Percentiles rank a stretch among this genome's conserved stretches.
These are phyloP conservation scores for Phaffomyces thermotolerans DNA, from an alignment of 805 yeast species.

Conservation along the genomic window DNA sequence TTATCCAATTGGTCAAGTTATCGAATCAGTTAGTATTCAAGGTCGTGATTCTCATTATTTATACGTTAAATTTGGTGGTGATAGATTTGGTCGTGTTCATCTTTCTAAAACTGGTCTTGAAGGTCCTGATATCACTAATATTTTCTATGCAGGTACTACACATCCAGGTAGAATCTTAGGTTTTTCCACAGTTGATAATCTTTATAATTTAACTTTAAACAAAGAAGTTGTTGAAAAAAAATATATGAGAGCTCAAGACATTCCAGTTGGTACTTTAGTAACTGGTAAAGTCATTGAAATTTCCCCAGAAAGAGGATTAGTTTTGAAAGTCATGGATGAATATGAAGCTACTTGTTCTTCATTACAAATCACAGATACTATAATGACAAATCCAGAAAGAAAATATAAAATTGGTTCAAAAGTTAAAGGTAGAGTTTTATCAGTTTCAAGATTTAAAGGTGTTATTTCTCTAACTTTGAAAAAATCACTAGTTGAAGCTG, in stretches of 20 bases:
- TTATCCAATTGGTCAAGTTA: constrained; percentile 67
- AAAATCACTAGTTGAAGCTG: constrained; percentile 66
- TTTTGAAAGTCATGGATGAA: constrained; percentile 55
- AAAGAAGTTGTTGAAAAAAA: constrained; percentile 54
- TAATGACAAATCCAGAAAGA: constrained; percentile 83
- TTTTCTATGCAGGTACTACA: constrained; percentile 55
- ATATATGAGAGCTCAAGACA: constrained; percentile 62
- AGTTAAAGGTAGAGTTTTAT: constrained; percentile 67
- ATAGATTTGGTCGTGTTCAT: constrained; percentile 67
- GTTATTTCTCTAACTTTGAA: constrained; percentile 65
- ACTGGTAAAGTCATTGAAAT: constrained; percentile 47
- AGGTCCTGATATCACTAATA: constrained; percentile 32
- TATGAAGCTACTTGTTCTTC: constrained; percentile 72
- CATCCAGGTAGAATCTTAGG: constrained; percentile 77
- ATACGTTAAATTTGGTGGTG: constrained; percentile 50
- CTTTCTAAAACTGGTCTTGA: constrained; percentile 55
- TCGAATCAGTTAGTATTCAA: constrained; percentile 50
- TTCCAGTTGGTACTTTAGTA: constrained; percentile 67
- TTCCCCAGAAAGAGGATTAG: constrained; percentile 54
- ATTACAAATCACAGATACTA: constrained; percentile 75
- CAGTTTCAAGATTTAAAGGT: constrained; percentile 35
- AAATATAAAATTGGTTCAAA: constrained; percentile 81
- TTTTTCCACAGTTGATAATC: constrained; percentile 57
- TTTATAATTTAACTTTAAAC: constrained; percentile 62
- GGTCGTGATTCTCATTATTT: constrained; percentile 54